These are phyloP conservation scores for Trypanosoma rangeli DNA, from an alignment of 208 protist species.

Conservation along the genomic window DNA sequence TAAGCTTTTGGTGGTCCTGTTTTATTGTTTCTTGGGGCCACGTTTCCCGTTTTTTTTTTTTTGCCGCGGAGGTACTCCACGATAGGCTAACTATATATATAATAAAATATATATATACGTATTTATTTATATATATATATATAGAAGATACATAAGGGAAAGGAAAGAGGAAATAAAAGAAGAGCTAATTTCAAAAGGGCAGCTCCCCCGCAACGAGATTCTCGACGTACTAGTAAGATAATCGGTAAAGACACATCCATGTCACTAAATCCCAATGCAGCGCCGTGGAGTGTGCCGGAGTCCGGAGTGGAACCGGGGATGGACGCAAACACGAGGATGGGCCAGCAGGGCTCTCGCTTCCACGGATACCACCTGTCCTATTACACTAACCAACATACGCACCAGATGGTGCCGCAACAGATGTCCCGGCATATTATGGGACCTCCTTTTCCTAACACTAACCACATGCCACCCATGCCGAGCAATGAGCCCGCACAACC, in stretches of 20 bases:
- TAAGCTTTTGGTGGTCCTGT: too few relatives aligned
- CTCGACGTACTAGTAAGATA: not conserved
- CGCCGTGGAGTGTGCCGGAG: slow-evolving; percentile 16
- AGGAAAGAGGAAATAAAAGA: slow-evolving; percentile 8
- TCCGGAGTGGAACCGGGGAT: slow-evolving; percentile 2
- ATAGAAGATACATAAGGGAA: slow-evolving; percentile 2
- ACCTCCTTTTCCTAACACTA: not conserved
- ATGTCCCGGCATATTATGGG: slow-evolving; percentile 15
- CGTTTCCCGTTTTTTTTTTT: not conserved
- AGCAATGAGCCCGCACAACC: slow-evolving; percentile 17
- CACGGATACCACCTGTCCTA: not conserved
- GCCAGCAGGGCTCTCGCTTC: slow-evolving; percentile 12
- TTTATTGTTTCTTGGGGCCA: not conserved
- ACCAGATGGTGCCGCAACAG: slow-evolving; percentile 5
- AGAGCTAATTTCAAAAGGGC: not conserved
- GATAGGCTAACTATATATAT: not conserved
- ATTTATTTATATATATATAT: slow-evolving; percentile 14
- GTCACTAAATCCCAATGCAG: slow-evolving; percentile 27
- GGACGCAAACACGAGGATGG: not conserved
- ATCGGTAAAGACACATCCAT: slow-evolving; percentile 2
- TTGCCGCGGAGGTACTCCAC: not conserved
- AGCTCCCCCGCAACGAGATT: not conserved
- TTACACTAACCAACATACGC: slow-evolving; percentile 11
- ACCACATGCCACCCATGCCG: slow-evolving; percentile 10
- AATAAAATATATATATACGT: not conserved